A percentile compares a stretch with the other conserved stretches of the same genome.
phyloP scores from a whole-genome alignment of 352 stramenopile species.

The Pythium scleroteichum region DNA sequence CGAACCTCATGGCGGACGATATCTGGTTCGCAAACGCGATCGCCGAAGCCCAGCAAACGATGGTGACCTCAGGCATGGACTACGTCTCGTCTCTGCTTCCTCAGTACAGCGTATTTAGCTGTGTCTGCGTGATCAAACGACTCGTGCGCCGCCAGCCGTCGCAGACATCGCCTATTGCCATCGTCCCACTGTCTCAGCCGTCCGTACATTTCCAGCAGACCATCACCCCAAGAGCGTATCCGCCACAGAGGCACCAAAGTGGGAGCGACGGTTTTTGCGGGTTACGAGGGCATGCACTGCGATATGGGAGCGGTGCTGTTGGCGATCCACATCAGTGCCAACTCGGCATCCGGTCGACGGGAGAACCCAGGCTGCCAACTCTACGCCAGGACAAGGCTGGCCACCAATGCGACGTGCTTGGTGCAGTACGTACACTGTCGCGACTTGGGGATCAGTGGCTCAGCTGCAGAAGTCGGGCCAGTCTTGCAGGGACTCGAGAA shows the following conservation, averaged over 20 bases:
- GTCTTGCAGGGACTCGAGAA: no score
- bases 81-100: conserved; percentile 14
- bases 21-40: conserved; percentile 16
- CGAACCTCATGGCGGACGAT: conserved; percentile 6
- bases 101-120: conserved; percentile 10
- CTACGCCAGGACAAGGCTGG: not conserved
- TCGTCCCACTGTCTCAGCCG: no score
- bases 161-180: no score
- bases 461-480: not conserved
- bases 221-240: no score
- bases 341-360: not conserved
- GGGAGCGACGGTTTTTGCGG: no score
- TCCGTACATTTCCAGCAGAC: no score
- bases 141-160: not conserved
- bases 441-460: not conserved
- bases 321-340: not conserved
- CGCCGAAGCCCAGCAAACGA: conserved; percentile 6
- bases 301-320: not conserved
- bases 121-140: conserved; percentile 8
- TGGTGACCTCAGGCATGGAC: conserved; percentile 17
- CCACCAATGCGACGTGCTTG: not conserved
- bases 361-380: conserved; percentile 1
- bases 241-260: no score
- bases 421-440: not conserved
- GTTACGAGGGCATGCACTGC: not conserved